A percentile compares a stretch with the other conserved stretches of the same genome.
These are phyloP conservation scores for Emydomyces testavorans DNA, from an alignment of 2,329 filamentous ascomycete genomes.

Conservation along the genomic window DNA sequence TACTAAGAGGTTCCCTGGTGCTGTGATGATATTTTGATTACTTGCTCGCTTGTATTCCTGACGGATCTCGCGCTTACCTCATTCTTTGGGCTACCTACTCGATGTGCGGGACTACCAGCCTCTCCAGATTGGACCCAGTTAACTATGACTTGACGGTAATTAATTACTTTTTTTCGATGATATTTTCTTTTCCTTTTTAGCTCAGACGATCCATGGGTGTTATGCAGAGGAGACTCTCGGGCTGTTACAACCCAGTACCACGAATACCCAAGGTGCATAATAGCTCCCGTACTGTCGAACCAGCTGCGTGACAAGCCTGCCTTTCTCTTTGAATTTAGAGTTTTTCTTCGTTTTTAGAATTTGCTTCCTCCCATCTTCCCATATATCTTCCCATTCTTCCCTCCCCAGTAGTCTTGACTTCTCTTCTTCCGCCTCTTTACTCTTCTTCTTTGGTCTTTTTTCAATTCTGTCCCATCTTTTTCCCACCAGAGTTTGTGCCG, in stretches of 20 bases:
- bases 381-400: slow-evolving; percentile 13
- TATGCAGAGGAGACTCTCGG: slow-evolving; percentile 7
- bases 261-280: slow-evolving; percentile 5
- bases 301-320: slow-evolving; percentile 4
- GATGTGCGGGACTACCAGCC: slow-evolving; percentile 7
- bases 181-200: slow-evolving; percentile 4
- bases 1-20: too few relatives aligned
- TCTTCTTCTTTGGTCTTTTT: slow-evolving; percentile 9
- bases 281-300: slow-evolving; percentile 2
- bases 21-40: background rate
- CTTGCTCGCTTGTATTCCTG: background rate
- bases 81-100: background rate
- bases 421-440: slow-evolving; percentile 13
- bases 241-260: slow-evolving; percentile 10
- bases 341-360: slow-evolving; percentile 7
- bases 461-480: slow-evolving; percentile 5
- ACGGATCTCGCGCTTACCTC: slow-evolving; percentile 10
- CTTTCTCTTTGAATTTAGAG: slow-evolving; percentile 2
- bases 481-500: background rate
- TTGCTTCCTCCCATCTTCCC: slow-evolving; percentile 10
- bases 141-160: background rate
- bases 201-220: slow-evolving; percentile 7
- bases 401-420: slow-evolving; percentile 9
- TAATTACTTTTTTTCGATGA: background rate
- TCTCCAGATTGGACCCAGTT: background rate